Percentiles rank a stretch among this genome's conserved stretches.
Conservation (phyloP, 1,139 yeast species). For the Taphrina deformans region DNA sequence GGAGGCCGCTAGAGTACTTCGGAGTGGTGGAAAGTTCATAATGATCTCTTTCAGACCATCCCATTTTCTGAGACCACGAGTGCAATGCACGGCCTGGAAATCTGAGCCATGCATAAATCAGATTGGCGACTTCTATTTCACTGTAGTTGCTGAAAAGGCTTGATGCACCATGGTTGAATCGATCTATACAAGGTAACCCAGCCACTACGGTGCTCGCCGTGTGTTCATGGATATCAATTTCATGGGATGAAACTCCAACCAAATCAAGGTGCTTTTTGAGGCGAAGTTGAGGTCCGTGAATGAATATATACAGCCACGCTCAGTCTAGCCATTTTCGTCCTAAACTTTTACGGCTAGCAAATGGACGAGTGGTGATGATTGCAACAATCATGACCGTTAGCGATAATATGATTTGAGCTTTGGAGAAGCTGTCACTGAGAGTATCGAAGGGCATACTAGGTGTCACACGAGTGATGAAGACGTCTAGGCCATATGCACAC, state of each 20-base stretch:
- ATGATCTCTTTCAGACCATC: slow-evolving; percentile 42
- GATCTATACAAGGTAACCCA: too few species aligned
- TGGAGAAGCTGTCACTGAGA: slow-evolving; percentile 67
- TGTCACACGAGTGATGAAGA: slow-evolving; percentile 72
- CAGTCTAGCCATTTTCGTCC: slow-evolving; percentile 25
- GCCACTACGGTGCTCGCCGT: too few species aligned
- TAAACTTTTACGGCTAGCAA: slow-evolving; percentile 47
- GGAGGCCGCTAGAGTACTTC: slow-evolving; percentile 40
- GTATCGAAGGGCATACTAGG: slow-evolving; percentile 87
- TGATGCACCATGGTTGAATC: too few species aligned
- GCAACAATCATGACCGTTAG: slow-evolving; percentile 55
- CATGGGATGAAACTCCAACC: too few species aligned
- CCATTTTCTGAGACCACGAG: slow-evolving; percentile 37
- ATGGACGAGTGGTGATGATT: slow-evolving; percentile 57
- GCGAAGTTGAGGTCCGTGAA: too few species aligned
- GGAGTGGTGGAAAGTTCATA: slow-evolving; percentile 39
- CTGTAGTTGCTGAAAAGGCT: slow-evolving; percentile 21
- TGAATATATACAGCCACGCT: too few species aligned
- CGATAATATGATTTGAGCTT: slow-evolving; percentile 62
- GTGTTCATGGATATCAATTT: too few species aligned
- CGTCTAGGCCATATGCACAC: slow-evolving; percentile 63
- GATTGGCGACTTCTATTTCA: slow-evolving; percentile 25
- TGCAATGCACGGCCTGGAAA: slow-evolving; percentile 7
- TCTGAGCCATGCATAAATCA: slow-evolving; percentile 8
- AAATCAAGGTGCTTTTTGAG: too few species aligned